Base-by-base conservation (phyloP, 108 stramenopile species). In the Cyclostephanos tholiformis region DNA sequence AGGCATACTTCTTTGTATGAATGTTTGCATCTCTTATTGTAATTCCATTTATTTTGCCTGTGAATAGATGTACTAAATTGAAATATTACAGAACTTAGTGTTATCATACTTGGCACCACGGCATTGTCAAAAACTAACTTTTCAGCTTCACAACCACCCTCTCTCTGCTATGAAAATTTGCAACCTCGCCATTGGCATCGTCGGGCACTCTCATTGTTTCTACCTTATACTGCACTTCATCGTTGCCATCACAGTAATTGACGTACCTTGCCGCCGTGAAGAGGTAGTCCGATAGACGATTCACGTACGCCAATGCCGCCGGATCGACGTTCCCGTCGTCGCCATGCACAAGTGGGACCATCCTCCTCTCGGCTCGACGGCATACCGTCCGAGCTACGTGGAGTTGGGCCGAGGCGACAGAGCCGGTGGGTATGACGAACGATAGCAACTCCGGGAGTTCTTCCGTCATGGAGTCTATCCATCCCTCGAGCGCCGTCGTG, bases 351-450 rank as follows among this genome's bases (percentile, higher is more conserved):
- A 89, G 57, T 2, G 81, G 77, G 29, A 88, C 77, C 71, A 88
- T 68, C 13, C 83, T 62, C 50, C 95, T 83, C 74, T 96, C 95
- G 41, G 95, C 91, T 22, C 95, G 84, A 38, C 95, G 88, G 80
- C 92, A 93, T 5, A 96, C 92, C 11, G 88, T 91, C 9, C 95
- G 60, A 3, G 89, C 88, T 10, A 92, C 89, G 72, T 96, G 95
- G 11, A 89, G 63, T 50, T 88, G 82, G 10, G 91, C 84, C 0
- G 89, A 82, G 0, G 86, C 76, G 22, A 68, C 59, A 26, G 85
- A 66, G 0, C 92, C 92, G 16, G 92, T 91, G 32, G 95, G 92
- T 26, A 96, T 69, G 39, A 96, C 87, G 65, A 96, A 96, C 43
- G 85, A 86, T 0, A 77, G 82, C 29, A 96, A 72, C 72, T 93